Conservation (phyloP, 129 eudicot genomes). For the Flaveria robusta region DNA sequence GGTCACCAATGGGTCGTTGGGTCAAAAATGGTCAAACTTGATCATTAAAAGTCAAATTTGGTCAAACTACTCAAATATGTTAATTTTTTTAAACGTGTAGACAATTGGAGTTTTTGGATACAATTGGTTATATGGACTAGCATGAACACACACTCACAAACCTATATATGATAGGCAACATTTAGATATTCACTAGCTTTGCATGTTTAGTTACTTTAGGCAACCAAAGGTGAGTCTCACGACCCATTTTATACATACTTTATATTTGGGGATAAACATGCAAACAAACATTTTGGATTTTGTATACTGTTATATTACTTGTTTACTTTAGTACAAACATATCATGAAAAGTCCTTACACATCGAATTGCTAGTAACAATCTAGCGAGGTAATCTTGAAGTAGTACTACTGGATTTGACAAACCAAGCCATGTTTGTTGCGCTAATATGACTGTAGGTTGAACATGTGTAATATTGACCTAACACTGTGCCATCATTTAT, state of each 20-base stretch:
- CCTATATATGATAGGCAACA: not conserved
- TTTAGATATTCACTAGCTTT: too few species aligned
- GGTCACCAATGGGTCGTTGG: not conserved
- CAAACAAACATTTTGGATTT: not conserved
- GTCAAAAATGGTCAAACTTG: too few species aligned
- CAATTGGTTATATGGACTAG: not conserved
- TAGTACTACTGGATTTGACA: not conserved
- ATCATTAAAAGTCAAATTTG: too few species aligned
- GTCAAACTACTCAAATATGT: not conserved
- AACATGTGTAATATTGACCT: not conserved
- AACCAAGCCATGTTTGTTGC: not conserved
- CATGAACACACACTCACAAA: not conserved
- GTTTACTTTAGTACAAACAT: too few species aligned
- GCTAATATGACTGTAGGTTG: not conserved
- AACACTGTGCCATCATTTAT: not conserved
- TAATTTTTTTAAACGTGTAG: not conserved
- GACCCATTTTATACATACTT: not conserved
- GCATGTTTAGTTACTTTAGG: not conserved
- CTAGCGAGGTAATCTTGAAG: not conserved
- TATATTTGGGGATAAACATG: not conserved
- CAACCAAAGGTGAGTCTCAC: not conserved
- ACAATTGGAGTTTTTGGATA: not conserved
- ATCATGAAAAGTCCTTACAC: not conserved
- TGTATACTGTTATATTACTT: not conserved
- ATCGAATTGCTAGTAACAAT: not conserved